Percentiles rank a stretch among this genome's conserved stretches.
phyloP scores from a whole-genome alignment of 1,284 basidiomycete species.

The Anthracocystis setariae region DNA sequence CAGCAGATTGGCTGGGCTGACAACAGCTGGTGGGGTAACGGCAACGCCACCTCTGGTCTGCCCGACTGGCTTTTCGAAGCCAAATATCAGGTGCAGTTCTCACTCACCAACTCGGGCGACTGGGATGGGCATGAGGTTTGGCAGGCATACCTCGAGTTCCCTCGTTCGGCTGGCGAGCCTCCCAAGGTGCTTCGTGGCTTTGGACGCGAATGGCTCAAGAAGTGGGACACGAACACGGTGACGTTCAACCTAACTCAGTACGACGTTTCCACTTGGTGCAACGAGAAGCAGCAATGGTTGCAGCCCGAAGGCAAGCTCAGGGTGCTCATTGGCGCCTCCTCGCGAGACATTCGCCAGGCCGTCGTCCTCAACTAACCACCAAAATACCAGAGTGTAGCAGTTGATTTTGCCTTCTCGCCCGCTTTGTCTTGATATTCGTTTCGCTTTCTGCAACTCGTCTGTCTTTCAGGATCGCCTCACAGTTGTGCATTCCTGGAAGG shows the following conservation, averaged over 20 bases:
- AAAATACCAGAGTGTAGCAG: too few relatives aligned
- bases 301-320: conserved; percentile 48
- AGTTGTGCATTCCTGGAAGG: conserved; percentile 11
- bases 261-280: conserved; percentile 53
- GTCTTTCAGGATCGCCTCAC: conserved; percentile 7
- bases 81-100: conserved; percentile 50
- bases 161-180: conserved; percentile 51
- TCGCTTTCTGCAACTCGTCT: not conserved
- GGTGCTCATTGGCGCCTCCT: conserved; percentile 52
- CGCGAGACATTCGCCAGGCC: conserved; percentile 51
- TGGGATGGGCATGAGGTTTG: conserved; percentile 58
- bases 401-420: too few relatives aligned
- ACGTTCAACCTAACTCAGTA: conserved; percentile 50
- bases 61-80: conserved; percentile 58
- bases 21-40: conserved; percentile 49
- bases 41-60: conserved; percentile 33
- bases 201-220: conserved; percentile 43
- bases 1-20: conserved; percentile 37
- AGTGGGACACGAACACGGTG: conserved; percentile 33
- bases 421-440: conserved; percentile 5
- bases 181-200: conserved; percentile 60
- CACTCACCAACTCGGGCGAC: conserved; percentile 52
- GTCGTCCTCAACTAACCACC: conserved; percentile 27
- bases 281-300: conserved; percentile 43
- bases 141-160: conserved; percentile 60